Evolutionary conservation across 2,329 filamentous ascomycete genomes (phyloP), one percentile per base, ranked within the genome.

Genomic region (Knufia petricola): DNA sequence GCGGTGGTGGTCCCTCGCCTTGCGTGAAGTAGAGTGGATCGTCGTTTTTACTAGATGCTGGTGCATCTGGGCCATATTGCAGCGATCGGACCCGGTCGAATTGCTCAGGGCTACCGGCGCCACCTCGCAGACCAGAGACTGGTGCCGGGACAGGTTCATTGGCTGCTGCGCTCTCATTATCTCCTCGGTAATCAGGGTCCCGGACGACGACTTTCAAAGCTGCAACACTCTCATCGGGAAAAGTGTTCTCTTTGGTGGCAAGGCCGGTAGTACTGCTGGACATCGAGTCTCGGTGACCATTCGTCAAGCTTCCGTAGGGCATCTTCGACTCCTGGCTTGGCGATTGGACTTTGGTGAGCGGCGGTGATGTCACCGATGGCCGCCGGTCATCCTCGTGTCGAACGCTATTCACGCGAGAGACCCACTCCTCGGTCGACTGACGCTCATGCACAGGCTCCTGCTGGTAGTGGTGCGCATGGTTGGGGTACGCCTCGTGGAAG

Each of bases 151-250:
- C 15, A 15, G 37, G 46, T 24, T 46, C 44, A 30, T 42, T 28
- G 44, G 41, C 45, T 40, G 43, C 28, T 23, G 45, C 19, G 4
- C 41, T 37, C 38, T 50, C 50, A 13, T 49, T 47, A 38, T 43
- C 36, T 17, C 46, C 42, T 30, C 28, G 38, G 39, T 36, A 44
- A 10, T 40, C 26, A 42, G 40, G 54, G 28, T 52, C 55, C 40
- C 53, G 53, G 50, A 57, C 57, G 15, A 55, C 53, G 28, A 59
- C 55, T 30, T 57, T 54, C 48, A 59, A 50, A 36, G 52, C 51
- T n/a, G 53, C 46, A 34, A 59, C 57, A 12, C 52, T 44, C 31
- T 59, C 56, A 23, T 59, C 56, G 4, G 56, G 56, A 41, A 59
- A 59, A 3, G 53, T 44, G 42, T 55, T 54, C 23, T 57, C 56